Evolutionary conservation across 2,329 filamentous ascomycete species (phyloP).

Genomic region (Penicillium sp.): DNA sequence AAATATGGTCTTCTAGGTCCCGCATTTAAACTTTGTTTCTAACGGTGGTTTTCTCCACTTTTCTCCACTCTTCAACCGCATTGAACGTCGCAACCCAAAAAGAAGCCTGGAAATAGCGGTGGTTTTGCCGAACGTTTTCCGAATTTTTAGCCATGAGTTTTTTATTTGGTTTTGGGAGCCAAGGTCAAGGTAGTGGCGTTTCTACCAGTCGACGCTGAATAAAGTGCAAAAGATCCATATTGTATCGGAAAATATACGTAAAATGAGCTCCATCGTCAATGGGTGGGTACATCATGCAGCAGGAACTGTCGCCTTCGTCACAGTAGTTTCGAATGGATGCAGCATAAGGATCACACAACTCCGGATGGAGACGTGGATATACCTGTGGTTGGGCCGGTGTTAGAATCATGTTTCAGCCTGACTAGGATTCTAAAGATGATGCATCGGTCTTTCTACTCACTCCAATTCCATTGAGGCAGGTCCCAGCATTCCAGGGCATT

Average conservation of each 20-base stretch:
- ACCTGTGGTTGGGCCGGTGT: conserved; percentile 2
- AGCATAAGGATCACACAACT: conserved; percentile 12
- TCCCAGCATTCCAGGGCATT: conserved; percentile 17
- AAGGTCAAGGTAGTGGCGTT: background rate
- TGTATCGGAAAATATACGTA: conserved; percentile 16
- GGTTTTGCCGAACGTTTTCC: background rate
- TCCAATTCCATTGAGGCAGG: conserved; percentile 18
- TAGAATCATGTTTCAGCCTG: background rate
- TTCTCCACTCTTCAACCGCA: background rate
- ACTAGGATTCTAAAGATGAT: background rate
- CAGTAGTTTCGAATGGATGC: conserved; percentile 13
- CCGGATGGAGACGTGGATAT: conserved; percentile 18
- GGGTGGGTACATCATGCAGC: conserved; percentile 6
- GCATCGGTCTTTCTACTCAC: conserved; percentile 9
- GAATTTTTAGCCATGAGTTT: background rate
- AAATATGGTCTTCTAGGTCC: background rate
- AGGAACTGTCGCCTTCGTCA: conserved; percentile 10
- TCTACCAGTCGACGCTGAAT: conserved; percentile 8
- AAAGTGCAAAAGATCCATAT: conserved; percentile 15
- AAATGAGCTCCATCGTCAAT: conserved; percentile 5
- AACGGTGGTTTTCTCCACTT: background rate
- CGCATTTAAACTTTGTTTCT: background rate
- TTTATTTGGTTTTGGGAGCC: background rate
- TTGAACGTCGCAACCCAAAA: background rate
- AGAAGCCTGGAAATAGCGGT: background rate